These are phyloP conservation scores for Chaetoscypha palmicola DNA, from an alignment of 2,329 filamentous ascomycete genomes.

Conservation along the genomic window DNA sequence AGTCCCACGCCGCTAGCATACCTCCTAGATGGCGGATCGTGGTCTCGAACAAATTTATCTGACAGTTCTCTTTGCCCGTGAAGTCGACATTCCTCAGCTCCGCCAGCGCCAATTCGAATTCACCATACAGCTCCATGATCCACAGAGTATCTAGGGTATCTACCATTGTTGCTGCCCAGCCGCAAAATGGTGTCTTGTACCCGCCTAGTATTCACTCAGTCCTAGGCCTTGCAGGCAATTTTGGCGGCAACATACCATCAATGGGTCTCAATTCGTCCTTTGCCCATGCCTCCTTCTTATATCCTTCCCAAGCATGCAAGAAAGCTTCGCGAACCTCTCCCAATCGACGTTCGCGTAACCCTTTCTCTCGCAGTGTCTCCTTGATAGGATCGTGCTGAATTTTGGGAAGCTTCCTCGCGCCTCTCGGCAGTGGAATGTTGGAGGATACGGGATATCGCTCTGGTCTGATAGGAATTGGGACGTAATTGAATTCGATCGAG, in stretches of 20 bases:
- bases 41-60: slow-evolving; percentile 35
- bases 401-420: slow-evolving; percentile 19
- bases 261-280: slow-evolving; percentile 83
- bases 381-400: slow-evolving; percentile 20
- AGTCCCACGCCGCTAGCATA: slow-evolving; percentile 33
- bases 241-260: no score
- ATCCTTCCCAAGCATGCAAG: slow-evolving; percentile 64
- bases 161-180: slow-evolving; percentile 85
- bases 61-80: slow-evolving; percentile 21
- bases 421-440: slow-evolving; percentile 16
- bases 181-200: slow-evolving; percentile 74
- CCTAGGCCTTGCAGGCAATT: no score
- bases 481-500: slow-evolving; percentile 16
- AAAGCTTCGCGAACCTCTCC: slow-evolving; percentile 21
- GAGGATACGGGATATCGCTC: slow-evolving; percentile 17
- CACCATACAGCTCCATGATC: slow-evolving; percentile 72
- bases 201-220: no score
- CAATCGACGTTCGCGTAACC: slow-evolving; percentile 14
- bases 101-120: slow-evolving; percentile 69
- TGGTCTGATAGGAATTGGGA: slow-evolving; percentile 18
- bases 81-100: slow-evolving; percentile 55
- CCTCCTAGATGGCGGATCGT: slow-evolving; percentile 36
- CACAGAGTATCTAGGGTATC: slow-evolving; percentile 77
- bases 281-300: slow-evolving; percentile 71
- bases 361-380: slow-evolving; percentile 14